Base-by-base conservation (phyloP, 2,329 filamentous ascomycete genomes). In the Raffaelea deltoideospora region DNA sequence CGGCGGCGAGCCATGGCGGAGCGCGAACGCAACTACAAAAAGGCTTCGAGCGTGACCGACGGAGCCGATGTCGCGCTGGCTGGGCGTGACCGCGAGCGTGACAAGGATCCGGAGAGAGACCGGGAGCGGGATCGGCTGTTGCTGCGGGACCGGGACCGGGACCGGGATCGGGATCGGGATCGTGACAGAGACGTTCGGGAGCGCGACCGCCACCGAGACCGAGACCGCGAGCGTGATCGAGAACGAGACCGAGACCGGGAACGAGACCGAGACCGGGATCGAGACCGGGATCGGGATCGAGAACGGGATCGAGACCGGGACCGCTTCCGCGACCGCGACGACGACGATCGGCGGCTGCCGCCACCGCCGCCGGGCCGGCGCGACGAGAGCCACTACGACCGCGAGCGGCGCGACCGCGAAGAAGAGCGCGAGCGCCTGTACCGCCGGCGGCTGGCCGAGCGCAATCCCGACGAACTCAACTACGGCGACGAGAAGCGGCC, bases 1-100 rank as follows among this genome's bases (percentile, higher is more conserved):
- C 77, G 90, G 46, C 80, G 86, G 50, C 90, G 88, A 56, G 88
- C 88, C 31, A 87, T 90, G 52, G 86, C 87, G 40, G 87, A 94
- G 53, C 79, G 92, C 33, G 92, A 96, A 60, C 80, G 87, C 46
- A 87, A 92, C 49, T 92, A 94, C 59, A 78, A 84, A 55, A 92
- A 90, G 60, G n/a, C n/a, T n/a, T 67, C 74, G 31, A 76, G 70
- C 53, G 75, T 75, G 60, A 81, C 79, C 45, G 73, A 77, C 48
- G 72, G 64, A 45, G 57, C 75, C 17, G 69, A 73, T 43, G 66
- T 65, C 43, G 11, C 47, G 54, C 1, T 53, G 10, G 42, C 47
- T 19, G 54, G 56, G 4, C 38, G 51, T 10, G 50, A 53, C 2
- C 46, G 55, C 6, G 56, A 60, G 15, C 47, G 57, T 18, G 56